phyloP scores from a whole-genome alignment of 805 yeast genomes.

The Alloascoidea hylecoeti region DNA sequence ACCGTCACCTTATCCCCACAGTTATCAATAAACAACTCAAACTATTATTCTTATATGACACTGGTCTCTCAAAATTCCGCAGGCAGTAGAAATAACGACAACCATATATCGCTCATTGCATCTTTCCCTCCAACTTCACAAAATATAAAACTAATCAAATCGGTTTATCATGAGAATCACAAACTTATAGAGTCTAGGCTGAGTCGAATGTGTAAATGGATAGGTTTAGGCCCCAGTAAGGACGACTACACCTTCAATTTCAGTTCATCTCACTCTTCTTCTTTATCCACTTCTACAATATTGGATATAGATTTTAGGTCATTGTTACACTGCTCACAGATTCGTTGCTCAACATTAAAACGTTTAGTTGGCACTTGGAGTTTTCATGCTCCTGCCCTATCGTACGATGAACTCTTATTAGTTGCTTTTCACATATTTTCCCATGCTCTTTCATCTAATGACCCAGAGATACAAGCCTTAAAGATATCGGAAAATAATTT shows the following conservation, averaged over 20 bases:
- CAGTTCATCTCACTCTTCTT: background rate
- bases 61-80: background rate
- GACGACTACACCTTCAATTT: constrained; percentile 1
- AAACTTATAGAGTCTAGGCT: background rate
- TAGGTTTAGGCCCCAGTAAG: background rate
- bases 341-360: background rate
- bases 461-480: constrained; percentile 9
- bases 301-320: background rate
- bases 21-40: background rate
- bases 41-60: background rate
- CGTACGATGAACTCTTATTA: constrained; percentile 50
- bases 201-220: background rate
- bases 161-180: background rate
- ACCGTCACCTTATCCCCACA: background rate
- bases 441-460: constrained; percentile 20
- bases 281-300: background rate
- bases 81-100: too few relatives aligned
- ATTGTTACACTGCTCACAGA: background rate
- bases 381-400: constrained; percentile 53
- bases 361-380: constrained; percentile 30
- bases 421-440: constrained; percentile 43
- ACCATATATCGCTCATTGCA: background rate
- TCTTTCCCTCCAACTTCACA: background rate
- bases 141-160: background rate
- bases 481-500: constrained; percentile 28